Percentiles rank a stretch among this genome's conserved stretches.
phyloP scores from a whole-genome alignment of 768 basidiomycete genomes.

The Amanita muscaria region DNA sequence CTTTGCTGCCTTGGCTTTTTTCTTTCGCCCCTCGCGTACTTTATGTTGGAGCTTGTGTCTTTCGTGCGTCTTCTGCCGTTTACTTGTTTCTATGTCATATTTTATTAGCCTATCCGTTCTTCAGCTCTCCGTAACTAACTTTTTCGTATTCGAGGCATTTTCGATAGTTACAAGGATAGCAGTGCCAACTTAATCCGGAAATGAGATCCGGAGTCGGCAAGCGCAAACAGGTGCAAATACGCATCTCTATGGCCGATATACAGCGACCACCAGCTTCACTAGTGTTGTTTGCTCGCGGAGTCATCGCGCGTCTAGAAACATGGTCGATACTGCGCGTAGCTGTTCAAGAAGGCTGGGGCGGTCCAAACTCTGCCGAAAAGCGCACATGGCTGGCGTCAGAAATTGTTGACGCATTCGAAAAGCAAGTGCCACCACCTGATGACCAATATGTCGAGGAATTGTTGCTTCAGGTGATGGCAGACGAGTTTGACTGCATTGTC shows the following conservation, averaged over 20 bases:
- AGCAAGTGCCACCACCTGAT: constrained; percentile 42
- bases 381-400: constrained; percentile 78
- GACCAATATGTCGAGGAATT: constrained; percentile 73
- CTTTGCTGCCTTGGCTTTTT: constrained; percentile 64
- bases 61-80: constrained; percentile 63
- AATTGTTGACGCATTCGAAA: constrained; percentile 73
- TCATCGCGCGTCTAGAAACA: constrained; percentile 68
- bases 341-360: constrained; percentile 82
- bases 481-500: constrained; percentile 78
- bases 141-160: constrained; percentile 65
- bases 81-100: constrained; percentile 67
- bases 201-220: constrained; percentile 4
- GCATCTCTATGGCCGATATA: neutral
- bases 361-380: constrained; percentile 59
- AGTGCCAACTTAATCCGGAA: neutral
- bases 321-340: constrained; percentile 88
- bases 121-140: constrained; percentile 29
- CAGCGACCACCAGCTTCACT: constrained; percentile 34
- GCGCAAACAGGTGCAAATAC: neutral
- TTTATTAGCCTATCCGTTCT: neutral
- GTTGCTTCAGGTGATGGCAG: constrained; percentile 73
- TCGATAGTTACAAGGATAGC: neutral
- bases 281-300: constrained; percentile 79
- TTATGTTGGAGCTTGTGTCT: constrained; percentile 70
- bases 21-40: constrained; percentile 67